These are phyloP conservation scores for Phytophthora tentaculata DNA, from an alignment of 352 stramenopile species.

Conservation along the genomic window DNA sequence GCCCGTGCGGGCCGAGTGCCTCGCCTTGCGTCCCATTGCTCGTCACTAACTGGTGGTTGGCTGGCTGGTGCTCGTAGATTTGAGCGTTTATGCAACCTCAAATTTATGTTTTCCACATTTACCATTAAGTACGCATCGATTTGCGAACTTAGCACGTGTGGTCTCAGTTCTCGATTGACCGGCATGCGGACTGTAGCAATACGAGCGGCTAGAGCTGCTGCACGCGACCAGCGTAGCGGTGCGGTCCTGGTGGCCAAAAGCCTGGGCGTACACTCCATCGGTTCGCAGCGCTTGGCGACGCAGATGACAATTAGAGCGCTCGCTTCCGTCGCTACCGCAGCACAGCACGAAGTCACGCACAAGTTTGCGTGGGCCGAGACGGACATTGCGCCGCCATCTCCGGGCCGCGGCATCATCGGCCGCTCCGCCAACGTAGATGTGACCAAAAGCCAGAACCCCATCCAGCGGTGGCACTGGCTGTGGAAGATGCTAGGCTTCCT, in stretches of 20 bases:
- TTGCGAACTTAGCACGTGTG: conserved; percentile 23
- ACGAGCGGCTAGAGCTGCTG: conserved; percentile 18
- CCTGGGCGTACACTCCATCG: conserved; percentile 9
- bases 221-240: conserved; percentile 17
- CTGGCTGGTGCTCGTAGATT: conserved; percentile 20
- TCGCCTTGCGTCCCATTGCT: conserved; percentile 74
- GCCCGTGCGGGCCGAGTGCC: conserved; percentile 77
- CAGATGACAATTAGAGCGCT: conserved; percentile 13
- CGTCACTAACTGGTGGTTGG: conserved; percentile 18
- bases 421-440: conserved; percentile 86
- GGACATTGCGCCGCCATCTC: conserved; percentile 82
- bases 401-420: conserved; percentile 69
- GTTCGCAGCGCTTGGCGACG: neutral
- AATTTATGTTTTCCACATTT: neutral
- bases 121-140: neutral
- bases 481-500: conserved; percentile 87
- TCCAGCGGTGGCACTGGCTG: conserved; percentile 84
- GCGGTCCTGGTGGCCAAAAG: conserved; percentile 1
- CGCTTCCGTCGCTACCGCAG: conserved; percentile 13
- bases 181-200: conserved; percentile 19
- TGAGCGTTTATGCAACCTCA: neutral
- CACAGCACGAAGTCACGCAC: conserved; percentile 17
- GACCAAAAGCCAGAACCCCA: conserved; percentile 59
- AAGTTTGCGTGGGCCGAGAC: conserved; percentile 80
- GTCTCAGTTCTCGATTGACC: neutral